Evolutionary conservation across 2,329 filamentous ascomycete genomes (phyloP), one percentile per base, ranked within the genome.

Genomic region (Aspergillus glaucus): DNA sequence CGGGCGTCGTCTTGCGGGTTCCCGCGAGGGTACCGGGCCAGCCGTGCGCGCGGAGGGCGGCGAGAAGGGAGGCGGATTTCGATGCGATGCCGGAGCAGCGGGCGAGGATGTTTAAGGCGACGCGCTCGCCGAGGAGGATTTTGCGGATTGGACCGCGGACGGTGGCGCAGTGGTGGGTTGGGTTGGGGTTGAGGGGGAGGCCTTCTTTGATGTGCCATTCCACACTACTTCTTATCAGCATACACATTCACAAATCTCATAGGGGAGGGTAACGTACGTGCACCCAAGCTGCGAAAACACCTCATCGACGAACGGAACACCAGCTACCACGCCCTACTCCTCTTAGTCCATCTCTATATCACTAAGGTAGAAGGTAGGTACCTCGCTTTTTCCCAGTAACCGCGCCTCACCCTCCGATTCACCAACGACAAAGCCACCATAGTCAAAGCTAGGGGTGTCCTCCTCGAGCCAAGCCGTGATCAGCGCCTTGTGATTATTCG

Each of bases 371-470:
- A 42, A 15, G 22, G 39, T 37, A 58, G 64, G 49, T 59, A 79
- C 76, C 62, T 75, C 68, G 54, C 75, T 78, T 63, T 84, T 84
- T 2, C 80, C 81, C 19, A 84, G 64, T 17, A 84, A 59, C 55
- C 59, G 62, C n/a, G 72, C 72, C 55, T 73, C 70, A 4, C 66
- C 65, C 5, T 65, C 59, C 6, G 68, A 66, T 53, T 75, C 72
- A 45, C 93, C 93, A 21, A 98, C 93, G 6, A 98, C 93, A 69
- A 95, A 98, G 52, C 93, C 93, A 62, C 88, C 93, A 68, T 95
- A 96, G 77, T 98, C 93, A 72, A 95, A 92, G 46, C 88, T 93
- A 4, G 93, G 93, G 3, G 90, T 94, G 74, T 98, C 93, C 73
- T 98, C 93, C 62, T 90, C 87, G 12, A 96, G 85, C 93, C 93